Percentiles rank a stretch among this genome's conserved stretches.
phyloP scores from a whole-genome alignment of 345 rosid species.

The Mallotus nudiflorus region DNA sequence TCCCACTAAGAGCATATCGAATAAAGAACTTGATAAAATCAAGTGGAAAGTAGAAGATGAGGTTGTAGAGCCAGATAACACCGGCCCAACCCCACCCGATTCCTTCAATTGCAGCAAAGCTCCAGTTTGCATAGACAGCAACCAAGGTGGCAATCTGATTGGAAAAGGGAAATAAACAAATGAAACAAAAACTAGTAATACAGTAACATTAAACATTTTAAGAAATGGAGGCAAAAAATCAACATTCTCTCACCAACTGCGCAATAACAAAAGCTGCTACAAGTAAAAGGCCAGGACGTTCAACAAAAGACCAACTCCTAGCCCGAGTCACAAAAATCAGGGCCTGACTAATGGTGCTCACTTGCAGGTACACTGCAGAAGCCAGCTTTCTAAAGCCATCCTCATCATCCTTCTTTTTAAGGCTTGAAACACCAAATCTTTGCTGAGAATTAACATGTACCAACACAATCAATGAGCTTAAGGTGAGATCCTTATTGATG shows the following conservation, averaged over 20 bases:
- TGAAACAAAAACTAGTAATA: not conserved
- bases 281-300: slow-evolving; percentile 57
- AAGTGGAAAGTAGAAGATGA: slow-evolving; percentile 49
- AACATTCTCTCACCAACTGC: slow-evolving; percentile 46
- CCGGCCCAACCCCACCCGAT: slow-evolving; percentile 72
- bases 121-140: slow-evolving; percentile 59
- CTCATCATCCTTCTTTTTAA: slow-evolving; percentile 30
- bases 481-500: too few relatives aligned
- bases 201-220: not conserved
- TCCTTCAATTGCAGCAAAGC: slow-evolving; percentile 53
- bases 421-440: slow-evolving; percentile 55
- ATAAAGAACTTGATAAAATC: slow-evolving; percentile 53
- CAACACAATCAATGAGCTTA: slow-evolving; percentile 5
- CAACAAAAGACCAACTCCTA: slow-evolving; percentile 58
- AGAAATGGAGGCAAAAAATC: not conserved
- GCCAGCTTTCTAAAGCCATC: slow-evolving; percentile 55
- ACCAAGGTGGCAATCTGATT: slow-evolving; percentile 54
- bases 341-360: slow-evolving; percentile 66
- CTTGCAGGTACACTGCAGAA: slow-evolving; percentile 60
- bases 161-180: not conserved
- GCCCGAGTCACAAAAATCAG: slow-evolving; percentile 63
- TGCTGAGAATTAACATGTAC: slow-evolving; percentile 29
- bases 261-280: slow-evolving; percentile 45
- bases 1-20: slow-evolving; percentile 53
- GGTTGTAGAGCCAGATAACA: slow-evolving; percentile 57